phyloP scores from a whole-genome alignment of 345 rosid genomes.

The Gossypium thurberi region DNA sequence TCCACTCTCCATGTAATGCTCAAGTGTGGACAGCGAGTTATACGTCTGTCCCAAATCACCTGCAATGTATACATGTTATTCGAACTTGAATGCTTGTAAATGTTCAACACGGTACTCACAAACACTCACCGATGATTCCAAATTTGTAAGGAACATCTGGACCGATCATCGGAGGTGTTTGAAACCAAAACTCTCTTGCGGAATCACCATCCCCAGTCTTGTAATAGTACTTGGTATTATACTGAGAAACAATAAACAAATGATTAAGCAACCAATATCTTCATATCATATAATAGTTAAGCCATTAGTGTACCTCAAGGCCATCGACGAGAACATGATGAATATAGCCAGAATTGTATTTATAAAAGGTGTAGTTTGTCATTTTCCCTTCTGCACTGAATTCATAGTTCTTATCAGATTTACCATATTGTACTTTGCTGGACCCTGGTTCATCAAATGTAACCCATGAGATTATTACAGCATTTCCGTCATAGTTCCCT shows the following conservation, averaged over 20 bases:
- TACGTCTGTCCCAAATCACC: slow-evolving; percentile 95
- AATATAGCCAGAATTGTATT: slow-evolving; percentile 76
- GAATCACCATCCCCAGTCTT: slow-evolving; percentile 63
- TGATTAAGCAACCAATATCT: not conserved
- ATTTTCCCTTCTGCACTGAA: slow-evolving; percentile 52
- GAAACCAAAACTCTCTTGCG: slow-evolving; percentile 81
- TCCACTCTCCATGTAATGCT: slow-evolving; percentile 78
- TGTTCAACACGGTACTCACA: not conserved
- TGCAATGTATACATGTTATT: slow-evolving; percentile 21
- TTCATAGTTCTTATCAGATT: slow-evolving; percentile 35
- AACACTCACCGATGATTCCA: slow-evolving; percentile 81
- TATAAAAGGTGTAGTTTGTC: slow-evolving; percentile 62
- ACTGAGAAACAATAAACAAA: slow-evolving; percentile 33
- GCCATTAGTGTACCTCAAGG: slow-evolving; percentile 53
- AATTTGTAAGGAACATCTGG: slow-evolving; percentile 81
- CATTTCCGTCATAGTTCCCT: slow-evolving; percentile 88
- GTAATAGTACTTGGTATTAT: slow-evolving; percentile 81
- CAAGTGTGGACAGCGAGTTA: slow-evolving; percentile 83
- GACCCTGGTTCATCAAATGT: slow-evolving; percentile 61
- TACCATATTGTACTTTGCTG: slow-evolving; percentile 53
- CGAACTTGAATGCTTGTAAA: not conserved
- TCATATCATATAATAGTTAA: not conserved
- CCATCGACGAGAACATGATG: slow-evolving; percentile 70
- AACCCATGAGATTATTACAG: slow-evolving; percentile 85
- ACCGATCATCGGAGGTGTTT: slow-evolving; percentile 63